A percentile compares a stretch with the other conserved stretches of the same genome.
Evolutionary conservation across 495 filamentous ascomycete species (phyloP).

Genomic region (Tricharina praecox): DNA sequence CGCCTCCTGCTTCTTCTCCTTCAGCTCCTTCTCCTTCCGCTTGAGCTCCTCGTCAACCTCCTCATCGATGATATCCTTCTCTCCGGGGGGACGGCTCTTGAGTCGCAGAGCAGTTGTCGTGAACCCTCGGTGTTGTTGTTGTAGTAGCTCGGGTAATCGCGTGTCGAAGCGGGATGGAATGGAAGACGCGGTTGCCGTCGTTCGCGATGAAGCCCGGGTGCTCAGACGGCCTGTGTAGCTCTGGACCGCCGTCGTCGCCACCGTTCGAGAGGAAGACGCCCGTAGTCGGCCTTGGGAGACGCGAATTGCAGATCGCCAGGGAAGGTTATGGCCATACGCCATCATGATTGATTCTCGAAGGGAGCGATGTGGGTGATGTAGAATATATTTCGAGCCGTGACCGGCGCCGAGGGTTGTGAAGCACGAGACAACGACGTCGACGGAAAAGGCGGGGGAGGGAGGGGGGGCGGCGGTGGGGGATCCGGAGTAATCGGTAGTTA

Average conservation of each 20-base stretch:
- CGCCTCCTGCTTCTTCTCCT: conserved; percentile 7
- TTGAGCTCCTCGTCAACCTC: conserved; percentile 14
- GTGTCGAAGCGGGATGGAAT: background rate
- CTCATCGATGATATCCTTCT: conserved; percentile 15
- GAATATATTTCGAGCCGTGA: background rate
- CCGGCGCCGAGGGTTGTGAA: no score
- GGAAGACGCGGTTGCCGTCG: conserved; percentile 1
- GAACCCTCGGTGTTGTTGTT: no score
- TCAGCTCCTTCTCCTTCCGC: conserved; percentile 10
- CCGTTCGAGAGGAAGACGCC: background rate
- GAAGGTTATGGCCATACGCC: conserved; percentile 21
- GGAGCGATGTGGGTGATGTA: background rate
- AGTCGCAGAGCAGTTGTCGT: conserved; percentile 10
- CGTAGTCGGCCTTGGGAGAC: conserved; percentile 13
- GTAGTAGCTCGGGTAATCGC: background rate
- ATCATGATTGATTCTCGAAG: conserved; percentile 4
- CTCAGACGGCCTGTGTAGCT: background rate
- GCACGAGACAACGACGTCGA: no score
- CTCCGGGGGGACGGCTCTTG: conserved; percentile 16
- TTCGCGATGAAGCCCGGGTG: conserved; percentile 7
- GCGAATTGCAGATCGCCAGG: conserved; percentile 8
- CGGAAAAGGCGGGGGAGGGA: background rate
- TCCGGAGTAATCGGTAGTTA: no score
- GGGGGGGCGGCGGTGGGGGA: background rate
- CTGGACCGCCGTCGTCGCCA: background rate